Evolutionary conservation across 1,139 yeast species (phyloP).

Genomic region (Suzukiozyma palmioleophila): DNA sequence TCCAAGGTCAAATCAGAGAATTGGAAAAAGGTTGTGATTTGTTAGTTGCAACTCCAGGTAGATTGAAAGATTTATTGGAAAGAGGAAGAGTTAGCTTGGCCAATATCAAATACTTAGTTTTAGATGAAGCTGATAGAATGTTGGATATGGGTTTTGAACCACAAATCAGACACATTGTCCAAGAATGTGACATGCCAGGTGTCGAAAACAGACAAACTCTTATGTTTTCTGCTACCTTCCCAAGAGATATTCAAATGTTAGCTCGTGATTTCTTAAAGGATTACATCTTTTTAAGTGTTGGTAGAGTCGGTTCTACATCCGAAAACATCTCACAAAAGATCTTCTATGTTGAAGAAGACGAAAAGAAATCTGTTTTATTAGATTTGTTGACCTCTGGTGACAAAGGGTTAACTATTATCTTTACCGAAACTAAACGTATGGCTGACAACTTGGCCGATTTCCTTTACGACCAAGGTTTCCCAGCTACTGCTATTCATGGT

Average conservation of each 20-base stretch:
- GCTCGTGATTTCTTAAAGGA: conserved; percentile 96
- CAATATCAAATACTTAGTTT: conserved; percentile 87
- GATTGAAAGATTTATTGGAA: conserved; percentile 91
- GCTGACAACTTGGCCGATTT: conserved; percentile 94
- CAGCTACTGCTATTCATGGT: conserved; percentile 98
- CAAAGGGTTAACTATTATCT: conserved; percentile 85
- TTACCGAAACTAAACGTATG: conserved; percentile 98
- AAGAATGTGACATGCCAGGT: conserved; percentile 95
- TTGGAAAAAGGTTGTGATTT: conserved; percentile 93
- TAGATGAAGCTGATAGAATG: conserved; percentile 99
- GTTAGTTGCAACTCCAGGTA: conserved; percentile 98
- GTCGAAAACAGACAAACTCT: conserved; percentile 90
- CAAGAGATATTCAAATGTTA: conserved; percentile 92
- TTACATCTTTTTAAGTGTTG: conserved; percentile 93
- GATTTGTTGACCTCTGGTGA: conserved; percentile 79
- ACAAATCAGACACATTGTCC: conserved; percentile 96
- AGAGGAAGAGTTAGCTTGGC: conserved; percentile 88
- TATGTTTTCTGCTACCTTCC: conserved; percentile 99
- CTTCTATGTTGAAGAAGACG: conserved; percentile 90
- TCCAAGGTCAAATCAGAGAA: conserved; percentile 80
- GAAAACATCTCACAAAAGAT: conserved; percentile 96
- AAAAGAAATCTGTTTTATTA: conserved; percentile 86
- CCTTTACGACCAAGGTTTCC: conserved; percentile 83
- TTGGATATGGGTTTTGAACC: conserved; percentile 99
- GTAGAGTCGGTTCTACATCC: conserved; percentile 97